Base-by-base conservation (phyloP, 176 grass and related monocot genomes). In the Triticum aestivum region DNA sequence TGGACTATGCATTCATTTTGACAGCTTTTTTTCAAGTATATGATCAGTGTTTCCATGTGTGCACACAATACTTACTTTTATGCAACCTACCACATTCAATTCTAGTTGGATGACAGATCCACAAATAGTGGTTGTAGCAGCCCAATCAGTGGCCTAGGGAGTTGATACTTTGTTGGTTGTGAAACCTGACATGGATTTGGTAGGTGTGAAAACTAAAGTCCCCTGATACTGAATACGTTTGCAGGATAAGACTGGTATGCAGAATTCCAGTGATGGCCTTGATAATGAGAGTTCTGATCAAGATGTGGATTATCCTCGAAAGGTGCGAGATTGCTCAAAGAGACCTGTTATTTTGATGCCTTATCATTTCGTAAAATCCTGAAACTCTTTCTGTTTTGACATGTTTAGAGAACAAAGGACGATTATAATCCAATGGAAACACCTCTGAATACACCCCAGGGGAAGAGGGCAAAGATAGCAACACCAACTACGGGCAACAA, bases 381-480 rank as follows among this genome's bases (percentile, higher is more conserved):
- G 27, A n/a, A 69, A 61, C 14, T 47, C 1, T 61, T 61, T 44
- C 88, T 78, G 72, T 39, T 42, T 29, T 41, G 21, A 72, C 61
- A 82, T 89, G 34, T 72, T 58, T 76, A 95, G 93, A 69, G 12
- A 41, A 70, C 81, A 61, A 63, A 39, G 33, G 62, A 62, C 11
- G 86, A 90, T 29, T 93, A 89, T 21, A 87, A 86, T 45, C 70
- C 83, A 30, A 56, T 85, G 75, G 89, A 89, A 77, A 86, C 88
- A 78, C 82, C 75, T 5, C 75, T 83, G 20, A 98, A 87, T 72
- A 93, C 89, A 49, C 92, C 95, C 85, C 82, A 82, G 62, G 91
- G 62, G 47, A 98, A 98, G 89, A 95, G 91, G 79, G 87, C 91
- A 61, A 90, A 90, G 89, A 24, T 95, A 30, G 72, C 69, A 66